These are phyloP conservation scores for Taphrina pruni DNA, from an alignment of 1,139 yeast species.

Conservation along the genomic window DNA sequence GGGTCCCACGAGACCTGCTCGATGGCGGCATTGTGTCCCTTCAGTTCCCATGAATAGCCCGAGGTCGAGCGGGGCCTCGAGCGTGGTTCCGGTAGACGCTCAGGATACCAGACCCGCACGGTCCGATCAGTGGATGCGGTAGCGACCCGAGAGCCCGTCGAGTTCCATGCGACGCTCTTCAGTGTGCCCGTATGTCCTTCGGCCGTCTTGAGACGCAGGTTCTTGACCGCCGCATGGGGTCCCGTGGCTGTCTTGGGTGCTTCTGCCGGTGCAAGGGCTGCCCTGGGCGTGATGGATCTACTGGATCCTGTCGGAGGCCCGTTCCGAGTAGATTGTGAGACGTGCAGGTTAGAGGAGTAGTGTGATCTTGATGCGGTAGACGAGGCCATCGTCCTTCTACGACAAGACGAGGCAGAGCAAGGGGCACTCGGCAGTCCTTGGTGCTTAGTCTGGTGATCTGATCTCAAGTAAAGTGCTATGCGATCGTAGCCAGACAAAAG, in stretches of 20 bases:
- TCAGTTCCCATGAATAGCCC: slow-evolving; percentile 44
- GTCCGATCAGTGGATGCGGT: slow-evolving; percentile 42
- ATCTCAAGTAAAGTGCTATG: neutral
- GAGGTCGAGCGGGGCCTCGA: slow-evolving; percentile 28
- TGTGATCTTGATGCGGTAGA: slow-evolving; percentile 12
- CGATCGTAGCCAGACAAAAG: neutral
- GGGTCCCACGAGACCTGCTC: slow-evolving; percentile 47
- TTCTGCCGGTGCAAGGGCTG: slow-evolving; percentile 3
- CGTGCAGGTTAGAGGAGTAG: slow-evolving; percentile 5
- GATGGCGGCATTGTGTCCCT: slow-evolving; percentile 42
- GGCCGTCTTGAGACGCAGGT: slow-evolving; percentile 45
- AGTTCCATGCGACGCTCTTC: slow-evolving; percentile 46
- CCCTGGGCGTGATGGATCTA: slow-evolving; percentile 14
- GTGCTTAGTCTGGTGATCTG: neutral
- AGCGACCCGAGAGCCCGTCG: slow-evolving; percentile 46
- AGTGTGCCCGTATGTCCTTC: slow-evolving; percentile 53
- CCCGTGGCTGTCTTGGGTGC: slow-evolving; percentile 25
- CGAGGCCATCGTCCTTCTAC: neutral
- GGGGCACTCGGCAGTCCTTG: too few relatives aligned
- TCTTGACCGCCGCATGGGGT: slow-evolving; percentile 33
- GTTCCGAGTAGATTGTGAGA: neutral
- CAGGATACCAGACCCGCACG: slow-evolving; percentile 47
- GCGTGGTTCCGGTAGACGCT: slow-evolving; percentile 43
- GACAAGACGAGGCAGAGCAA: too few relatives aligned
- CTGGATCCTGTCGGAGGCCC: neutral